Evolutionary conservation across 2,329 filamentous ascomycete species (phyloP), one percentile per base, ranked within the genome.

Genomic region (Amylocarpus encephaloides): DNA sequence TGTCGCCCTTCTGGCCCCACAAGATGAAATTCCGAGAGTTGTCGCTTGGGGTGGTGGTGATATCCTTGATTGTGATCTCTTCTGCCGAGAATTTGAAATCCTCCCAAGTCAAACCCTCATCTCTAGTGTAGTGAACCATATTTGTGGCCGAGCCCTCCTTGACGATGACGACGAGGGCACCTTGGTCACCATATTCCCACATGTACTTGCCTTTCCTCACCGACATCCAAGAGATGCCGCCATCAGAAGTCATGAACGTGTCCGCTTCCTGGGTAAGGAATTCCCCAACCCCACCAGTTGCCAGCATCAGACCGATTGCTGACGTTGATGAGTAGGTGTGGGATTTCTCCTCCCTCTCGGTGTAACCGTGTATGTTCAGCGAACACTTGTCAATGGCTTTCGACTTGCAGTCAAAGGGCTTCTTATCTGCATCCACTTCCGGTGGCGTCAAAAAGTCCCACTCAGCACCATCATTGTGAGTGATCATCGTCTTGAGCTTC

Each of bases 131-230:
- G 51, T 80, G 82, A 36, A 94, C 70, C 1, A 72, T 71, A 47
- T 87, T 85, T 4, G 86, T 89, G 46, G 80, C 75, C 46, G 77
- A 77, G 12, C 78, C 75, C 50, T 89, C 82, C 63, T 86, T 80
- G 18, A 92, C 90, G 43, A 98, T 84, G 38, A 95, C 88, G 54
- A 97, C 82, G 61, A 97, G 85, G 5, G 89, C 93, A 26, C 93
- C 93, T 67, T 95, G 89, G 62, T 98, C 94, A 51, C 93, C 94
- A 66, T 89, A 95, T 63, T 95, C 88, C 89, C 90, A 98, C 63
- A 86, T 85, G 75, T 90, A 95, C 33, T 78, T 79, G 5, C 93
- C 94, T 69, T 94, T 91, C 70, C 87, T 92, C 54, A 92, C 82
- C 51, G 83, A 80, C 57, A 77, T 83, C 93, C 93, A 98, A 35